These are phyloP conservation scores for Tulasnella sp. DNA, from an alignment of 768 basidiomycete species.

Conservation along the genomic window DNA sequence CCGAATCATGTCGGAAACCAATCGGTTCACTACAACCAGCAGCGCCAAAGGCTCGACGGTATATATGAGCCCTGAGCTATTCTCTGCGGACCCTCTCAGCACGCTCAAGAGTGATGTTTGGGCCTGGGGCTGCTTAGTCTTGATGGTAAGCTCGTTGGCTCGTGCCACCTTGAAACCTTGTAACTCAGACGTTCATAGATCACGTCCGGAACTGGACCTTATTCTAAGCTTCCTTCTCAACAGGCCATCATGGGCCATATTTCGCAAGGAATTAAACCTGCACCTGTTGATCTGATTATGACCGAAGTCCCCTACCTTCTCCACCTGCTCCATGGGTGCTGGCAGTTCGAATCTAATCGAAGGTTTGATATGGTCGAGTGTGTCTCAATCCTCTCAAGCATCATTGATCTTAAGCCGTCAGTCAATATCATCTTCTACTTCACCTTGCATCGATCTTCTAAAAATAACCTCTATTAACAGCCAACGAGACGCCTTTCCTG, in stretches of 20 bases:
- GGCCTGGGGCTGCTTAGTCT: not conserved
- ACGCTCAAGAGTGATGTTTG: constrained; percentile 8
- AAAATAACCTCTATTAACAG: not conserved
- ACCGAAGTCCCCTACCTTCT: not conserved
- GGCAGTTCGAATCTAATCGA: not conserved
- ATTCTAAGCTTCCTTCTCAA: not conserved
- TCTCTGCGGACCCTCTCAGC: not conserved
- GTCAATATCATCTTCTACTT: not conserved
- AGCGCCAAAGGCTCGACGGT: not conserved
- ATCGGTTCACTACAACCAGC: not conserved
- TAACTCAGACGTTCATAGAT: not conserved
- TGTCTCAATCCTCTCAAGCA: not conserved
- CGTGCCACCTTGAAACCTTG: not conserved
- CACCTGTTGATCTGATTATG: not conserved
- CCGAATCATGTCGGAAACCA: not conserved
- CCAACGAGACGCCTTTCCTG: not conserved
- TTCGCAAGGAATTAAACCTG: not conserved
- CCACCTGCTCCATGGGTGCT: not conserved
- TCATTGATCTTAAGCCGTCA: not conserved
- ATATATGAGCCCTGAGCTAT: constrained; percentile 3
- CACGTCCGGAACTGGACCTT: not conserved
- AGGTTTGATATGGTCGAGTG: not conserved
- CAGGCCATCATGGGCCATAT: not conserved
- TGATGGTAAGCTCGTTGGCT: not conserved
- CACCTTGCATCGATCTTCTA: not conserved